A percentile compares a stretch with the other conserved stretches of the same genome.
Evolutionary conservation across 2,329 filamentous ascomycete species (phyloP).

Genomic region (Dothistroma septosporum): DNA sequence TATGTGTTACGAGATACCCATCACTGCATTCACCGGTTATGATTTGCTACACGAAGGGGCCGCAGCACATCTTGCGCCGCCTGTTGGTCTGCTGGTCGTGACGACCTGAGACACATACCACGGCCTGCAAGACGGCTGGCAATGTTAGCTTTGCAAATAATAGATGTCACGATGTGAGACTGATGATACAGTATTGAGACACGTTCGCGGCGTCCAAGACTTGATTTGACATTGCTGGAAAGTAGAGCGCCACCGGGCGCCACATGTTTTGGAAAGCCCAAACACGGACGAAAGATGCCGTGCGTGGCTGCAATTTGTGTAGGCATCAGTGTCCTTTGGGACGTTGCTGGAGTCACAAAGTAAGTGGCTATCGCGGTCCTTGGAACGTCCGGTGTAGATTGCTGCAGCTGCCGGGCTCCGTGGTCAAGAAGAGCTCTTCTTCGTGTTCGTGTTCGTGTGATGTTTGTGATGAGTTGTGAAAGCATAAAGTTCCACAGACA

Average conservation of each 20-base stretch:
- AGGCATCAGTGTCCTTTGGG: background rate
- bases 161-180: background rate
- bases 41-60: background rate
- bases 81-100: background rate
- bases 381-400: background rate
- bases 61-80: background rate
- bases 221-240: too few species aligned
- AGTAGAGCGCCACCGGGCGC: too few species aligned
- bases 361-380: too few species aligned
- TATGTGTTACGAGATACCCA: constrained; percentile 12
- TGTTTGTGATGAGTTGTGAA: background rate
- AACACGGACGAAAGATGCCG: background rate
- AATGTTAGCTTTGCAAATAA: background rate
- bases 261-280: background rate
- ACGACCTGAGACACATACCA: background rate
- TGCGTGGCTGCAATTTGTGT: background rate
- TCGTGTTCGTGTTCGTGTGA: background rate
- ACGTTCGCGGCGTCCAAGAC: too few species aligned
- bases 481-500: background rate
- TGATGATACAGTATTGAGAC: too few species aligned
- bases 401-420: background rate
- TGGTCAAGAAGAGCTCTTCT: background rate
- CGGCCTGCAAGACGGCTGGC: background rate
- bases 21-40: background rate
- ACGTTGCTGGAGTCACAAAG: background rate